A percentile compares a stretch with the other conserved stretches of the same genome.
These are phyloP conservation scores for Vitis cinerea DNA, from an alignment of 164 flowering plant genomes.

Conservation along the genomic window DNA sequence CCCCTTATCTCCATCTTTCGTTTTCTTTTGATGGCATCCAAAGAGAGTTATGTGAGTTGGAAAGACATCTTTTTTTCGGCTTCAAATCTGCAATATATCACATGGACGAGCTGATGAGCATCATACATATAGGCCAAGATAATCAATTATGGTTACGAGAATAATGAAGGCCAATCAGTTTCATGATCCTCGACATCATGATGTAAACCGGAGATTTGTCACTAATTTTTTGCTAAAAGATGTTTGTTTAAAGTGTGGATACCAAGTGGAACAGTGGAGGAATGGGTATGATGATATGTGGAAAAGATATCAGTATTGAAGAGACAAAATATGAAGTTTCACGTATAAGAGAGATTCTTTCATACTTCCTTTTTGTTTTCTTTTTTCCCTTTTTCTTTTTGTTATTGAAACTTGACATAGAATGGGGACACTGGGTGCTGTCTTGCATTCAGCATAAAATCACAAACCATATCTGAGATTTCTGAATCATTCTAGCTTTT, in stretches of 20 bases:
- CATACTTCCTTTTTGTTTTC: background rate
- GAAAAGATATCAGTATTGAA: background rate
- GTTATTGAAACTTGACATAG: background rate
- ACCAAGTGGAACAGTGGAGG: no score
- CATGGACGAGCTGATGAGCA: background rate
- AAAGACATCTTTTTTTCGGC: slow-evolving; percentile 9
- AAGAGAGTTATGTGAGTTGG: slow-evolving; percentile 18
- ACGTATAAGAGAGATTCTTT: background rate
- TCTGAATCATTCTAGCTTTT: slow-evolving; percentile 52
- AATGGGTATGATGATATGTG: no score
- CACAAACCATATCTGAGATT: slow-evolving; percentile 24
- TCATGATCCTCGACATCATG: background rate
- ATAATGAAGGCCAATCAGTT: background rate
- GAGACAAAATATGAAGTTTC: background rate
- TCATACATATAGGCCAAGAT: background rate
- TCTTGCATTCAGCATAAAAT: slow-evolving; percentile 54
- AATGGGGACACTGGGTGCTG: slow-evolving; percentile 24
- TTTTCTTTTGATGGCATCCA: slow-evolving; percentile 34
- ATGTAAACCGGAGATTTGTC: background rate
- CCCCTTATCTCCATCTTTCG: slow-evolving; percentile 5
- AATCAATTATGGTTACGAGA: background rate
- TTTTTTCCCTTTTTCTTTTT: background rate
- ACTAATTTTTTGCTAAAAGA: background rate
- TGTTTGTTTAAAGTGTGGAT: no score
- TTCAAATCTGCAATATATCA: background rate